Evolutionary conservation across 1,284 basidiomycete genomes (phyloP).

Genomic region (Inonotus obliquus): DNA sequence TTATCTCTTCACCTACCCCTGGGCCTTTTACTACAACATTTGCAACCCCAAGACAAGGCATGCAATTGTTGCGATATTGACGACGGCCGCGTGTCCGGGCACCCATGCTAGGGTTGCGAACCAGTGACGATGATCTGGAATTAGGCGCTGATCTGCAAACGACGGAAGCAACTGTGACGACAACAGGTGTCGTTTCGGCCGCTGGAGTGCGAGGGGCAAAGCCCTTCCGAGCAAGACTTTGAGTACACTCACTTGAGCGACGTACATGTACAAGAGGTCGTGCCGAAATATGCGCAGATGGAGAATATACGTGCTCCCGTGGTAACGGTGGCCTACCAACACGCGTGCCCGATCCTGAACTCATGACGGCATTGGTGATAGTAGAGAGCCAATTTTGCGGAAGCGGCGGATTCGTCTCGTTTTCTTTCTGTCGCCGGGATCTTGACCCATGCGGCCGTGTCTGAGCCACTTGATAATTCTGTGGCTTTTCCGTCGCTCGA

Average conservation of each 20-base stretch:
- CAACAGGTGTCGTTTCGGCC: slow-evolving; percentile 8
- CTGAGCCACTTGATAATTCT: not conserved
- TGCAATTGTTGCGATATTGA: slow-evolving; percentile 4
- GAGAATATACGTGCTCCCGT: slow-evolving; percentile 7
- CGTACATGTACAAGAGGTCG: slow-evolving; percentile 40
- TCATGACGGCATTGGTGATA: slow-evolving; percentile 55
- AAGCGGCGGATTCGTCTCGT: slow-evolving; percentile 35
- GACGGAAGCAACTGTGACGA: slow-evolving; percentile 17
- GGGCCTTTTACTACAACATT: slow-evolving; percentile 1
- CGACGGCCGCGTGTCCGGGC: slow-evolving; percentile 3
- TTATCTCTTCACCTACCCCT: not conserved
- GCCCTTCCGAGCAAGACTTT: slow-evolving; percentile 3
- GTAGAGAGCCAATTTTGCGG: slow-evolving; percentile 60
- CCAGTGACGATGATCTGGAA: slow-evolving; percentile 34
- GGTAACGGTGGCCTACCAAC: slow-evolving; percentile 35
- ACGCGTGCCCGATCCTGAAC: slow-evolving; percentile 37
- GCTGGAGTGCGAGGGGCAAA: slow-evolving; percentile 10
- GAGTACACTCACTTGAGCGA: not conserved
- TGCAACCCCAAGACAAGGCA: slow-evolving; percentile 18
- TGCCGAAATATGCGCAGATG: not conserved
- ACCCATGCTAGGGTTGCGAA: slow-evolving; percentile 19
- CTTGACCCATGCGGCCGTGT: not conserved
- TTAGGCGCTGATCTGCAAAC: slow-evolving; percentile 23
- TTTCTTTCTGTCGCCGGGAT: not conserved
- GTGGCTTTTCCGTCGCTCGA: not conserved